phyloP scores from a whole-genome alignment of 176 grass and related monocot genomes.

The Phragmites australis region DNA sequence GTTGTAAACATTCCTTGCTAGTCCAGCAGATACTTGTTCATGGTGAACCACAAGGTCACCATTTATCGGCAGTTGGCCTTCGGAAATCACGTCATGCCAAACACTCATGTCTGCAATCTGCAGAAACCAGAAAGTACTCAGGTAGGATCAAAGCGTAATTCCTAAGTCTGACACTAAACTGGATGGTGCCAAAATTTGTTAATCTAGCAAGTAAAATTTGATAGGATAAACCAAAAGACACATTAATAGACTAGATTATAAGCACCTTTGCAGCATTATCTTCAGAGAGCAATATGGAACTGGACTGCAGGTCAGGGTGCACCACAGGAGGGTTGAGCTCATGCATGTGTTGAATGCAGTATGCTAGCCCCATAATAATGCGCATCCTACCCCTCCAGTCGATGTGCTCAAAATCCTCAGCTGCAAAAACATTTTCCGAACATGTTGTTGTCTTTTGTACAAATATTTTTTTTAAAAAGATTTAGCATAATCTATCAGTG shows the following conservation, averaged over 20 bases:
- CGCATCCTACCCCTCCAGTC: constrained; percentile 73
- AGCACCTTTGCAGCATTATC: constrained; percentile 77
- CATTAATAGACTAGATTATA: neutral
- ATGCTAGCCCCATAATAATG: constrained; percentile 70
- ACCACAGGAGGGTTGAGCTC: constrained; percentile 58
- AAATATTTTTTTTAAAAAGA: no score
- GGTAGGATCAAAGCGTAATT: neutral
- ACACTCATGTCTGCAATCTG: constrained; percentile 71
- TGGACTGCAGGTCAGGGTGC: constrained; percentile 66
- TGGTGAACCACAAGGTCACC: neutral
- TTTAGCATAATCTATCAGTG: no score
- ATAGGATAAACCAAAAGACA: neutral
- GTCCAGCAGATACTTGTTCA: constrained; percentile 32
- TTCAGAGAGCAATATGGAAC: constrained; percentile 63
- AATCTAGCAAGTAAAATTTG: neutral
- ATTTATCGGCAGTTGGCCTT: constrained; percentile 28
- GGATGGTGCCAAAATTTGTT: neutral
- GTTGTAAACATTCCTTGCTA: constrained; percentile 59
- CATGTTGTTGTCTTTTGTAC: no score
- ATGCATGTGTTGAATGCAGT: constrained; percentile 83
- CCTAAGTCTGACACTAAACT: neutral
- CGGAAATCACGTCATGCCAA: constrained; percentile 59
- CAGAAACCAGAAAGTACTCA: constrained; percentile 1
- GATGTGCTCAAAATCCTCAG: constrained; percentile 65
- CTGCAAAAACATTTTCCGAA: constrained; percentile 32